phyloP scores from a whole-genome alignment of 2,329 filamentous ascomycete species.

The Pseudogymnoascus sp. region DNA sequence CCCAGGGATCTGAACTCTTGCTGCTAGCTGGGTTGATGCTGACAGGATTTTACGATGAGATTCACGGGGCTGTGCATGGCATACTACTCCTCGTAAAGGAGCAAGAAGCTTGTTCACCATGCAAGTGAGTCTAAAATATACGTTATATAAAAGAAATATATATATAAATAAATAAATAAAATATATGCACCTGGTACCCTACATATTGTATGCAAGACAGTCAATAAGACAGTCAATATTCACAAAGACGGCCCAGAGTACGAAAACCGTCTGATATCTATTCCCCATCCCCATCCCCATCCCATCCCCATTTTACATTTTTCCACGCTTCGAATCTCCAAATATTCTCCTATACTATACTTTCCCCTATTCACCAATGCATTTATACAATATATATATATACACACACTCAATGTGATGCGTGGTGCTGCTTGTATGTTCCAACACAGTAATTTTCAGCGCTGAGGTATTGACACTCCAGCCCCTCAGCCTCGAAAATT shows the following conservation, averaged over 20 bases:
- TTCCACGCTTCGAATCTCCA: neutral
- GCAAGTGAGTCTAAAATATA: constrained; percentile 6
- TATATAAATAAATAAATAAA: neutral
- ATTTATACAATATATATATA: neutral
- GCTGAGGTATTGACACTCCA: neutral
- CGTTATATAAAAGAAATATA: neutral
- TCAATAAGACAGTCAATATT: neutral
- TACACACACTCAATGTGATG: neutral
- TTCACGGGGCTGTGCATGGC: neutral
- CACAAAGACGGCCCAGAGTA: neutral
- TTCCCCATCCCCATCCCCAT: neutral
- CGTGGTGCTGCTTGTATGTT: neutral
- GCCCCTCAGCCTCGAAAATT: constrained; percentile 6
- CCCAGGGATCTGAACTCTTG: neutral
- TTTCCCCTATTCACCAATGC: neutral
- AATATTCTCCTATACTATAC: neutral
- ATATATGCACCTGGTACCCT: neutral
- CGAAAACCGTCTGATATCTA: neutral
- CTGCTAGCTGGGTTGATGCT: neutral
- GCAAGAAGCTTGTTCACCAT: neutral
- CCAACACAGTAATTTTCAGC: neutral
- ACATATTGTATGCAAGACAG: neutral
- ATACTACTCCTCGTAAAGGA: neutral
- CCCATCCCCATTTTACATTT: neutral
- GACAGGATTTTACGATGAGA: neutral